phyloP scores from a whole-genome alignment of 2,329 filamentous ascomycete genomes.

The Albophoma yamanashiensis region DNA sequence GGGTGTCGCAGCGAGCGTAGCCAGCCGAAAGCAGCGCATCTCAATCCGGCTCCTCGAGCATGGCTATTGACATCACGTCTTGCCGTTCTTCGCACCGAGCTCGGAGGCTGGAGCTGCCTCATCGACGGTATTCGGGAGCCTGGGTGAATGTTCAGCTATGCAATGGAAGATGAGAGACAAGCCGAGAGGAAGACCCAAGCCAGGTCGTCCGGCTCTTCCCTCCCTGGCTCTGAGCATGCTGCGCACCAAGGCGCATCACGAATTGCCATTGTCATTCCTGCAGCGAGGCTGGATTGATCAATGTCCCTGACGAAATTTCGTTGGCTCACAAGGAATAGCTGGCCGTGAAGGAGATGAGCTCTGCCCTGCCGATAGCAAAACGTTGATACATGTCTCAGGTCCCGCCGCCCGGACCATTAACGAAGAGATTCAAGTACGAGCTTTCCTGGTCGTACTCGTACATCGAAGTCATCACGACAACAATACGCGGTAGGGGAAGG shows the following conservation, averaged over 20 bases:
- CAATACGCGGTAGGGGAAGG: background rate
- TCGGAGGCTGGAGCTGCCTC: no score
- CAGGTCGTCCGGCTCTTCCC: background rate
- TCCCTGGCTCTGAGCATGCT: background rate
- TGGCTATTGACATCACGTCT: background rate
- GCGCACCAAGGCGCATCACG: background rate
- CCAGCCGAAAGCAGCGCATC: background rate
- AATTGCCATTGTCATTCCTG: background rate
- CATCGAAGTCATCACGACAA: background rate
- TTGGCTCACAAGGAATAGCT: background rate
- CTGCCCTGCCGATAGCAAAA: background rate
- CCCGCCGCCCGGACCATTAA: background rate
- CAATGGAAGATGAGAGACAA: background rate
- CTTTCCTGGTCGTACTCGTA: background rate
- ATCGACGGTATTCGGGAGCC: background rate
- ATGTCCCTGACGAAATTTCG: background rate
- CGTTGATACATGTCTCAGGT: background rate
- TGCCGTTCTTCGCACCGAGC: background rate
- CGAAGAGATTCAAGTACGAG: background rate
- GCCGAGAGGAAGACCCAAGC: background rate
- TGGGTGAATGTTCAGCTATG: background rate
- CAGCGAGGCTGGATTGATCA: background rate
- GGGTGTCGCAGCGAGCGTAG: background rate
- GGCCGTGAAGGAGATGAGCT: background rate
- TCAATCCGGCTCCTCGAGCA: background rate